Evolutionary conservation across 805 yeast genomes (phyloP), one percentile per base, ranked within the genome.

Genomic region (Candida schatavii): DNA sequence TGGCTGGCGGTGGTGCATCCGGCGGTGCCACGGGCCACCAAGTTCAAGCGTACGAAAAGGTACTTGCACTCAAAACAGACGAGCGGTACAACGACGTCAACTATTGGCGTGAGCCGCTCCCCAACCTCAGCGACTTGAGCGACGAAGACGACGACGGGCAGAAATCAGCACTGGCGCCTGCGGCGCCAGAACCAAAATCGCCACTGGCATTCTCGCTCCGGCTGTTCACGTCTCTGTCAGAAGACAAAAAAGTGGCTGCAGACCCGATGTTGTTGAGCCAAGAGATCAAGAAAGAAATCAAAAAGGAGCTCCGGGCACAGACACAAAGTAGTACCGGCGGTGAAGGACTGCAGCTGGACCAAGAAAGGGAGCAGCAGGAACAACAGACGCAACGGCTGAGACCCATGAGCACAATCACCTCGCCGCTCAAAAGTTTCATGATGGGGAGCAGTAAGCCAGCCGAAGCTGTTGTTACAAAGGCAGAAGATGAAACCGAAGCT

Each of bases 61-160:
- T 66, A 17, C 55, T 65, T 28, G 28, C 64, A 52, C 49, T 60
- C n/a, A 54, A 60, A 20, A 64, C 69, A 2, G 82, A 78, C 41
- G 84, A 81, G 48, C 78, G 77, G 47, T 93, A 70, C 59, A 86
- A 88, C 5, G 99, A 93, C 63, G 86, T 86, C 34, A 90, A 86
- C 56, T 93, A 77, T 60, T 93, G 99, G 99, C 71, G 96, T 48
- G 91, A 83, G 40, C 95, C 96, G 1, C 54, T 90, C 20, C 65
- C 75, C 3, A 80, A 81, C 46, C 54, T 85, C 19, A 77, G 78
- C 44, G 86, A 81, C 43, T 65, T 62, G 34, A 75, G 81, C 36
- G 87, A 80, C 41, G 56, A 69, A 11, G 79, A 76, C 46, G 57
- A 70, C 43, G 63, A 58, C 15, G 62, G 54, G n/a, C 42, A 17